Conservation (phyloP, 257 asterid species). For the Plantago major region DNA sequence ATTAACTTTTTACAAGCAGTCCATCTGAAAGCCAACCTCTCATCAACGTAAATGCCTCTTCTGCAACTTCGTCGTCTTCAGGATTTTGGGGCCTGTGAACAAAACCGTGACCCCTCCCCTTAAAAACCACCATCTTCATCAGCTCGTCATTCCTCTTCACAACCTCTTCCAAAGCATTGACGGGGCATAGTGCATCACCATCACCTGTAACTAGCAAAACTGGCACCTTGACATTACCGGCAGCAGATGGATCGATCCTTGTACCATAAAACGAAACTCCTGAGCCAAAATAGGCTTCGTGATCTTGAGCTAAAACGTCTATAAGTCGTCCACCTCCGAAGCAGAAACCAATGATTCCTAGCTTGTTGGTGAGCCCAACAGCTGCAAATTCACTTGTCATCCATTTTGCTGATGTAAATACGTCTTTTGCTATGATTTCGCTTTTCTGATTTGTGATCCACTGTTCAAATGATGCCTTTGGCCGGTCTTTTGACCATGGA, state of each 20-base stretch:
- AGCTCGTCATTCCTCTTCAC: constrained; percentile 28
- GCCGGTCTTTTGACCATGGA: constrained; percentile 62
- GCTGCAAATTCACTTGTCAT: constrained; percentile 52
- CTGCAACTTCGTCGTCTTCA: constrained; percentile 83
- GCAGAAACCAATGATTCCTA: constrained; percentile 78
- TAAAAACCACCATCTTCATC: constrained; percentile 35
- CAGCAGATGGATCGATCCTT: constrained; percentile 35
- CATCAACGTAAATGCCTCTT: constrained; percentile 59
- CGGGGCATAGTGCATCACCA: constrained; percentile 51
- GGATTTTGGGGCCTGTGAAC: constrained; percentile 66
- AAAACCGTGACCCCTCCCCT: constrained; percentile 64
- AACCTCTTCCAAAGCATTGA: constrained; percentile 32
- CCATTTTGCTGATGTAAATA: constrained; percentile 61
- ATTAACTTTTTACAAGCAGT: constrained; percentile 33
- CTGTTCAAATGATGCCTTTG: constrained; percentile 35
- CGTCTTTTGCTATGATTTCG: constrained; percentile 33
- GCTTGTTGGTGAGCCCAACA: constrained; percentile 60
- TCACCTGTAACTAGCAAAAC: constrained; percentile 59
- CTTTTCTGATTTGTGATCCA: constrained; percentile 44
- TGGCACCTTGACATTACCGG: constrained; percentile 46
- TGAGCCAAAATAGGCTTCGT: constrained; percentile 43
- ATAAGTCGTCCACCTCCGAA: constrained; percentile 67
- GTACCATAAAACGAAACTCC: constrained; percentile 78
- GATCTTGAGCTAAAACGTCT: constrained; percentile 62
- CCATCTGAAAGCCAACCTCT: constrained; percentile 68